Base-by-base conservation (phyloP, 164 flowering plant genomes). In the Piper longum region DNA sequence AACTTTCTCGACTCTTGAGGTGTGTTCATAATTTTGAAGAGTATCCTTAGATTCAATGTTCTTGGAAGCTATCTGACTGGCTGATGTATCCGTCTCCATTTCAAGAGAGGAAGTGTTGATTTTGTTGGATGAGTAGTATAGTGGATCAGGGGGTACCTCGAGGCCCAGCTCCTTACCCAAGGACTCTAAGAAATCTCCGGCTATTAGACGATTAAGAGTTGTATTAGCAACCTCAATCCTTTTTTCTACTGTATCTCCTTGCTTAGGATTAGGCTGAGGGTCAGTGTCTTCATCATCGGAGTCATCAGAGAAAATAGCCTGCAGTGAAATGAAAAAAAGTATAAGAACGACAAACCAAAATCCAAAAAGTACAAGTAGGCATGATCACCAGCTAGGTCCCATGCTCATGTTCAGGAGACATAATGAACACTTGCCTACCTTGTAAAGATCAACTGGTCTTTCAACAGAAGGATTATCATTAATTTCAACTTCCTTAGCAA, bases 271-370 rank as follows among this genome's bases (percentile, higher is more conserved):
- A 65, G 75, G 16, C 36, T 26, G 36, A 18, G 17, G 16, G 3
- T 2, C 16, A 26, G 42, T 61, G 43, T 55, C 83, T 67, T 91
- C 99, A 68, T 83, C 89, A 45, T 87, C 97, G 43, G 97, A 90
- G 68, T 95, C 99, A 76, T 95, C 99, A 62, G 97, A 95, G 78
- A 95, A 95, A 62, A 95, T 95, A 60, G 97, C 96, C 99, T 93
- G 82, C 72, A 69, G 6, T 59, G 14, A 8, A 5, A 9, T 3
- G 16, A 41, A 39, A 8, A 18, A 13, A 57, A 13, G 5, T 16
- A 26, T 57, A 41, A 52, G 44, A 51, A 59, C 45, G 16, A 11
- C 40, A 17, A 14, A 43, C 5, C 4, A 12, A 17, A 7, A 17
- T 16, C 41, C 59, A 57, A 57, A 5, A 40, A 7, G 41, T 36